A percentile compares a stretch with the other conserved stretches of the same genome.
Conservation (phyloP, 495 filamentous ascomycete species). For the Hyaloscypha hepaticicola region DNA sequence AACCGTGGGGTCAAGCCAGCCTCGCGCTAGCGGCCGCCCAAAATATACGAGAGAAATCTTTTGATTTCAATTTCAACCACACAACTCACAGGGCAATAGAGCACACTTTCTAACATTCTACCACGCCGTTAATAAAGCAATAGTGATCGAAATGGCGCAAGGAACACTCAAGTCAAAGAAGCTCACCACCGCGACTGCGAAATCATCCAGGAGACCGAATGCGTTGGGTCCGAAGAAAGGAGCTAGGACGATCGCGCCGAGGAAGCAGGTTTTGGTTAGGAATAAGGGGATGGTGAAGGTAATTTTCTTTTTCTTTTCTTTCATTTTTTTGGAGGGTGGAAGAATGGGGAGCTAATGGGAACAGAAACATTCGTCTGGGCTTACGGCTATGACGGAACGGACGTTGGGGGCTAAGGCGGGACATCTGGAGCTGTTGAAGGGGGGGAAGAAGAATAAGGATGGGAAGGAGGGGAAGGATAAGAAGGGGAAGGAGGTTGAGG, state of each 20-base stretch:
- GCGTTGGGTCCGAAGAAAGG: conserved; percentile 51
- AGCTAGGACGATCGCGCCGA: conserved; percentile 63
- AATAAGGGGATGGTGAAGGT: conserved; percentile 65
- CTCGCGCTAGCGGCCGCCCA: conserved; percentile 24
- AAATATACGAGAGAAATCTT: conserved; percentile 6
- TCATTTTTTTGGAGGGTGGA: background rate
- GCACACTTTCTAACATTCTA: no score
- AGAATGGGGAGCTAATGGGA: conserved; percentile 6
- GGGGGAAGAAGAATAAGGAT: conserved; percentile 60
- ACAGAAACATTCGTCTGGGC: conserved; percentile 65
- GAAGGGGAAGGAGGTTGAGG: conserved; percentile 25
- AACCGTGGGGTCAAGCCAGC: no score
- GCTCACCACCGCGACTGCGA: conserved; percentile 21
- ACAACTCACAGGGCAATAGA: no score
- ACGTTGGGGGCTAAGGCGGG: conserved; percentile 67
- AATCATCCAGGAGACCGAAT: background rate
- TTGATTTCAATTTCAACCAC: background rate
- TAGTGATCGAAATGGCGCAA: conserved; percentile 29
- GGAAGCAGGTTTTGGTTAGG: conserved; percentile 59
- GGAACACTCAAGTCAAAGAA: conserved; percentile 31
- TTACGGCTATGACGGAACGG: conserved; percentile 64
- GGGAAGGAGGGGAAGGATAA: conserved; percentile 35
- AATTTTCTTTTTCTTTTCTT: conserved; percentile 21
- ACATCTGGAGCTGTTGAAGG: conserved; percentile 68
- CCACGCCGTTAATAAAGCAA: background rate